These are phyloP conservation scores for Exophiala sp. DNA, from an alignment of 2,329 filamentous ascomycete species.

Conservation along the genomic window DNA sequence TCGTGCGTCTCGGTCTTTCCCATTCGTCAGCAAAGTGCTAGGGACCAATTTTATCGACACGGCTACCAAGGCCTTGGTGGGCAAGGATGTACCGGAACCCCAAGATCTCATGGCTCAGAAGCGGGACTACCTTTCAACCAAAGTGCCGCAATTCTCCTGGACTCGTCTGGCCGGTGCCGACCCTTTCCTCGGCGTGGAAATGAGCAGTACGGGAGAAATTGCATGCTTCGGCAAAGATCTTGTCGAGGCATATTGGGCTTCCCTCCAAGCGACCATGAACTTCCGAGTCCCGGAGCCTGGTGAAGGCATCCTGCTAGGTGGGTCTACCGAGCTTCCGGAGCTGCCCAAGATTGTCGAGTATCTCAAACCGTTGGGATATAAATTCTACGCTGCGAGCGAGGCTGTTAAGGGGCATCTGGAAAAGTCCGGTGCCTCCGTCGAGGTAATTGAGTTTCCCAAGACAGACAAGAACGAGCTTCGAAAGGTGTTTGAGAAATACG, in stretches of 20 bases:
- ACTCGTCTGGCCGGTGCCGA: conserved; percentile 95
- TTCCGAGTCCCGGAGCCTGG: conserved; percentile 93
- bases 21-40: conserved; percentile 95
- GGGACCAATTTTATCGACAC: conserved; percentile 95
- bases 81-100: conserved; percentile 74
- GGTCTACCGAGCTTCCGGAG: conserved; percentile 65
- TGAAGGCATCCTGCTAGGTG: conserved; percentile 90
- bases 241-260: conserved; percentile 95
- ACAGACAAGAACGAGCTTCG: conserved; percentile 91
- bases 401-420: conserved; percentile 81
- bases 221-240: conserved; percentile 97
- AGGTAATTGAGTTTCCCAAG: conserved; percentile 95
- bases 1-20: conserved; percentile 94
- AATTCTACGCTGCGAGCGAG: conserved; percentile 78
- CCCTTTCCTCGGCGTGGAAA: conserved; percentile 95
- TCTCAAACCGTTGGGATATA: conserved; percentile 84
- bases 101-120: conserved; percentile 82
- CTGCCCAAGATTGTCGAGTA: conserved; percentile 79
- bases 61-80: conserved; percentile 85
- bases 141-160: conserved; percentile 99
- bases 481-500: conserved; percentile 93
- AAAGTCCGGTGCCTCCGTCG: conserved; percentile 49
- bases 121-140: conserved; percentile 90
- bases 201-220: conserved; percentile 95
- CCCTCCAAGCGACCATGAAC: conserved; percentile 96